These are phyloP conservation scores for Aphanomyces invadans DNA, from an alignment of 352 stramenopile species.

Conservation along the genomic window DNA sequence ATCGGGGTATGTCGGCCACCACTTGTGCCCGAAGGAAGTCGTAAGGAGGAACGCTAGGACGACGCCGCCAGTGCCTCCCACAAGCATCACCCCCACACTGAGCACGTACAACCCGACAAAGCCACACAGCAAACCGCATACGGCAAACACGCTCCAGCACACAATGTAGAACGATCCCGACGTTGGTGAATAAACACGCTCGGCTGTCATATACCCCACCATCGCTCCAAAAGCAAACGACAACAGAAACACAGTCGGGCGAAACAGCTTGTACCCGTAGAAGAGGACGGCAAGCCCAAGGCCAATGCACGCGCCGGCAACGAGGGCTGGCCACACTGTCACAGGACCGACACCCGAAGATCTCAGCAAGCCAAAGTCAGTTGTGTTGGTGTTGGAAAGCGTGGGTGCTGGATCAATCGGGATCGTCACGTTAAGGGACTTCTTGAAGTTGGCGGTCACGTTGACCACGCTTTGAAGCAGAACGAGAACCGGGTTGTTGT, in stretches of 20 bases:
- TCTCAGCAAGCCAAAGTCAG: not conserved
- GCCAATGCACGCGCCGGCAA: constrained; percentile 31
- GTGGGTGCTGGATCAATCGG: too few species aligned
- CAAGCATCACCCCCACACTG: constrained; percentile 43
- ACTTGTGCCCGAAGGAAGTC: constrained; percentile 48
- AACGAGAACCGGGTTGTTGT: not conserved
- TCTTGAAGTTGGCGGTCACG: not conserved
- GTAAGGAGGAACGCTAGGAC: constrained; percentile 41
- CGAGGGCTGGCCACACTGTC: not conserved
- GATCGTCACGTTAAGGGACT: not conserved
- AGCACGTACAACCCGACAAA: constrained; percentile 42
- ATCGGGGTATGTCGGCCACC: constrained; percentile 44
- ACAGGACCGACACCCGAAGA: not conserved
- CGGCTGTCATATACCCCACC: constrained; percentile 32
- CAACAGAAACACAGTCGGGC: constrained; percentile 39
- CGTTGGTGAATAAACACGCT: constrained; percentile 31
- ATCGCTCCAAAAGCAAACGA: constrained; percentile 46
- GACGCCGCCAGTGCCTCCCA: constrained; percentile 39
- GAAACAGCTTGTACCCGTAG: constrained; percentile 58
- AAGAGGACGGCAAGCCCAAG: constrained; percentile 33
- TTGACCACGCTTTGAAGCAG: not conserved
- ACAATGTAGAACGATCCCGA: constrained; percentile 37
- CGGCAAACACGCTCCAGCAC: constrained; percentile 50
- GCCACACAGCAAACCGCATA: constrained; percentile 40
- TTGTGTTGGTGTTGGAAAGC: too few species aligned